Base-by-base conservation (phyloP, 257 asterid genomes). In the Galeopsis tetrahit region DNA sequence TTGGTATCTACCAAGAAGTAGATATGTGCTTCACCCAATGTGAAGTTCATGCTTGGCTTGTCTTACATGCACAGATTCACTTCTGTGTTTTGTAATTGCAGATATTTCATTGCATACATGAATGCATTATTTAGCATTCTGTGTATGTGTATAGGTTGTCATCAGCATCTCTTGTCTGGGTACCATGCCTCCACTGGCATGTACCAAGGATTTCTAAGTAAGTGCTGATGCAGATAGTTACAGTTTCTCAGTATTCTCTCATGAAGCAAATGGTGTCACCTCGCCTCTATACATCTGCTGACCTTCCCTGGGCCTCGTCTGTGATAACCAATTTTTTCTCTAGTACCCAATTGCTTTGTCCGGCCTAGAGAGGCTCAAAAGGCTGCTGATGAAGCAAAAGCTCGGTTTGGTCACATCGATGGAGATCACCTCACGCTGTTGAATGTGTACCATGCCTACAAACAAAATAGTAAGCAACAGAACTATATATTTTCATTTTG, bases 301-400 rank as follows among this genome's bases (percentile, higher is more conserved):
- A 91, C 99, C 98, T 89, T 80, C 98, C 88, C 82, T 90, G 99
- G 99, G 87, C 98, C 96, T 89, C 97, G 87, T 85, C 99, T 94
- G 99, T 94, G 97, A 91, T 94, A 79, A 88, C 89, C 87, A 87
- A 79, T 94, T 94, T 88, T 91, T 92, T 94, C 95, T 92, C 86
- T 92, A 95, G 99, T 92, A 90, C 99, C 98, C 89, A 95, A 95
- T 85, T 95, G 98, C 98, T 95, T 95, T 89, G 79, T 95, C 90
- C 96, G 98, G 96, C 99, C 98, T 86, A 92, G 96, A 81, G 99
- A 90, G 79, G 96, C 96, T 59, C 97, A 92, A 81, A 92, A 90
- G 75, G 99, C 98, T 84, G 98, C 98, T 3, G 99, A 95, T 75
- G 98, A 95, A 86, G 99, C 99, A n/a, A 95, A 90, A 85, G 96